phyloP scores from a whole-genome alignment of 2,329 filamentous ascomycete genomes.

The Xylariaceae sp. region DNA sequence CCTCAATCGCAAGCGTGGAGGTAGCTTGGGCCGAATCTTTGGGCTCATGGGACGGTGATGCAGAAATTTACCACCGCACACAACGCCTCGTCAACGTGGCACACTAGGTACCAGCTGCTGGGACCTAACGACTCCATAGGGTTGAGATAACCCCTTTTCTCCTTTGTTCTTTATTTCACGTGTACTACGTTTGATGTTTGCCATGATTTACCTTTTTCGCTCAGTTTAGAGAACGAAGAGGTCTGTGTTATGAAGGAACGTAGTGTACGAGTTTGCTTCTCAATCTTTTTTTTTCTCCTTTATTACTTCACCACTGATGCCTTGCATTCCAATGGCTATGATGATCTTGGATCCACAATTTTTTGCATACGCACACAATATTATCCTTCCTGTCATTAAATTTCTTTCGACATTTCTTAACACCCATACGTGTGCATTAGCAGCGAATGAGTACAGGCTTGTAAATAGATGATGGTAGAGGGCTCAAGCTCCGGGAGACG shows the following conservation, averaged over 20 bases:
- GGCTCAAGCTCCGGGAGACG: neutral
- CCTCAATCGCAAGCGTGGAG: slow-evolving; percentile 33
- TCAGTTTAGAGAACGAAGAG: neutral
- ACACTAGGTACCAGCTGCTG: neutral
- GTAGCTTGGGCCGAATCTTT: slow-evolving; percentile 39
- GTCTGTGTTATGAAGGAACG: slow-evolving; percentile 7
- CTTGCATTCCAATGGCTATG: too few relatives aligned
- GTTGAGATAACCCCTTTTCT: neutral
- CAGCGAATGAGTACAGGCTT: too few relatives aligned
- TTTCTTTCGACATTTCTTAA: neutral
- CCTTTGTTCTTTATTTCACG: neutral
- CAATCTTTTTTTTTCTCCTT: neutral
- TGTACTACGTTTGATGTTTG: slow-evolving; percentile 20
- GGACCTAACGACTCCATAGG: neutral
- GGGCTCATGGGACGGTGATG: slow-evolving; percentile 33
- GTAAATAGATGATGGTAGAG: neutral
- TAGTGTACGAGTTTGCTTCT: slow-evolving; percentile 3
- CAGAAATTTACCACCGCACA: neutral
- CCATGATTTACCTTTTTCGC: slow-evolving; percentile 3
- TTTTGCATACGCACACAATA: too few relatives aligned
- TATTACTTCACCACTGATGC: neutral
- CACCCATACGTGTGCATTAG: neutral
- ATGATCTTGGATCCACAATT: too few relatives aligned
- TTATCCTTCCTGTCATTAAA: neutral
- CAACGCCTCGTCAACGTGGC: neutral